Conservation (phyloP, 1,284 basidiomycete species). For the Rhodotorula mucilaginosa region DNA sequence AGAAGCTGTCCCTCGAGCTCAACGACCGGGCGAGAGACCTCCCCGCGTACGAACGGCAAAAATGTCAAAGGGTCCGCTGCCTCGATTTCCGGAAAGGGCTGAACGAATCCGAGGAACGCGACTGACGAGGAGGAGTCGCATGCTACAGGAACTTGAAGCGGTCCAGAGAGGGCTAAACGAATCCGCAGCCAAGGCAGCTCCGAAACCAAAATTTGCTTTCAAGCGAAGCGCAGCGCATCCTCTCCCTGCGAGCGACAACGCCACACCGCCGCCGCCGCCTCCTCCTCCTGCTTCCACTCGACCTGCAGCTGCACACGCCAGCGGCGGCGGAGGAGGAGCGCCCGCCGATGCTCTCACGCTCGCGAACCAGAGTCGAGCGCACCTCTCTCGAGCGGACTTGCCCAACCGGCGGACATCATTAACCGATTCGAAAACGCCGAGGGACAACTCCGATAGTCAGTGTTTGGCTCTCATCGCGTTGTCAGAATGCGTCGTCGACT, state of each 20-base stretch:
- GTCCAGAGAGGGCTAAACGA: background rate
- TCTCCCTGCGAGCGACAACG: background rate
- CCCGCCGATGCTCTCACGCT: constrained; percentile 17
- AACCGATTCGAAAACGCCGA: background rate
- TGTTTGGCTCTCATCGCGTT: constrained; percentile 20
- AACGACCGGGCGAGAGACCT: constrained; percentile 15
- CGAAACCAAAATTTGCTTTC: constrained; percentile 36
- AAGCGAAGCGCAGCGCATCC: background rate
- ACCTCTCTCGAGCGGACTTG: constrained; percentile 16
- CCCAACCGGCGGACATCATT: background rate
- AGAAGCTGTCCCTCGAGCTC: constrained; percentile 6
- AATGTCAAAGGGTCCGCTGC: constrained; percentile 21
- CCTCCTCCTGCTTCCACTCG: background rate
- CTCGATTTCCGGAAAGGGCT: too few species aligned
- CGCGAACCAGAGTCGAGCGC: background rate
- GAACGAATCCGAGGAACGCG: too few species aligned
- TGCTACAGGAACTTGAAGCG: constrained; percentile 17
- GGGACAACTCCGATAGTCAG: background rate
- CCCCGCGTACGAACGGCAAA: constrained; percentile 18
- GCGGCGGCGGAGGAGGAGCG: background rate
- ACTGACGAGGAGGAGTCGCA: too few species aligned
- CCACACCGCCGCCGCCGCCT: background rate
- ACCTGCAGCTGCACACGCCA: background rate
- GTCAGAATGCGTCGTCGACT: constrained; percentile 18
- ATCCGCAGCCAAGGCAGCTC: background rate